Conservation (phyloP, 2,329 filamentous ascomycete species). For the Monilinia polystroma region DNA sequence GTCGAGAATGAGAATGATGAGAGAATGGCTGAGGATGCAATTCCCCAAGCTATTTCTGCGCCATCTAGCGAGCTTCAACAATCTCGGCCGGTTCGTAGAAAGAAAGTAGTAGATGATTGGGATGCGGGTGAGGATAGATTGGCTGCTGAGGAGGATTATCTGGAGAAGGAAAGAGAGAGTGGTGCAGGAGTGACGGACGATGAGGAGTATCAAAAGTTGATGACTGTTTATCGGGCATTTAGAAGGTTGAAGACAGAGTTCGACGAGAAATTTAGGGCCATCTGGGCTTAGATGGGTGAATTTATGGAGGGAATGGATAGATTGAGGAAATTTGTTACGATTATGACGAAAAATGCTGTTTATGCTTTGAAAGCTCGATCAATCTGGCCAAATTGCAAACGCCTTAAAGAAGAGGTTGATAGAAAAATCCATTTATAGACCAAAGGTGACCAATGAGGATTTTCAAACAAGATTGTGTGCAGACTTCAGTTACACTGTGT, state of each 20-base stretch:
- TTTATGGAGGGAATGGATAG: conserved; percentile 2
- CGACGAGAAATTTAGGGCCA: conserved; percentile 56
- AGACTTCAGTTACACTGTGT: not conserved
- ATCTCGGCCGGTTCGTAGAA: conserved; percentile 27
- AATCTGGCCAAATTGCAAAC: not conserved
- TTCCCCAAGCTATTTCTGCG: conserved; percentile 23
- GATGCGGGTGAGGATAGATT: conserved; percentile 45
- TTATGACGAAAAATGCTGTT: not conserved
- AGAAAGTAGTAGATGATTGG: conserved; percentile 51
- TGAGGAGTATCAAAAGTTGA: conserved; percentile 48
- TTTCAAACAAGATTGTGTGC: not conserved
- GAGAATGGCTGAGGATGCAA: conserved; percentile 39
- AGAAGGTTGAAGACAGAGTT: conserved; percentile 57
- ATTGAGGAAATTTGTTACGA: not conserved
- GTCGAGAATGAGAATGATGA: conserved; percentile 44
- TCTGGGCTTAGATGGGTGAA: conserved; percentile 34
- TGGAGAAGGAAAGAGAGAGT: conserved; percentile 40
- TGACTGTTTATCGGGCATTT: conserved; percentile 60
- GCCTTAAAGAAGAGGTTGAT: not conserved
- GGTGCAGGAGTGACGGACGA: conserved; percentile 37
- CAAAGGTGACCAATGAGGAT: not conserved
- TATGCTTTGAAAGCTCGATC: not conserved
- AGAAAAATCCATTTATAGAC: not conserved
- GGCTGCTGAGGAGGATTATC: conserved; percentile 41
- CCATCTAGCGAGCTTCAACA: conserved; percentile 20